A percentile compares a stretch with the other conserved stretches of the same genome.
Conservation (phyloP, 2,329 filamentous ascomycete genomes). For the Lasiodiplodia gonubiensis region DNA sequence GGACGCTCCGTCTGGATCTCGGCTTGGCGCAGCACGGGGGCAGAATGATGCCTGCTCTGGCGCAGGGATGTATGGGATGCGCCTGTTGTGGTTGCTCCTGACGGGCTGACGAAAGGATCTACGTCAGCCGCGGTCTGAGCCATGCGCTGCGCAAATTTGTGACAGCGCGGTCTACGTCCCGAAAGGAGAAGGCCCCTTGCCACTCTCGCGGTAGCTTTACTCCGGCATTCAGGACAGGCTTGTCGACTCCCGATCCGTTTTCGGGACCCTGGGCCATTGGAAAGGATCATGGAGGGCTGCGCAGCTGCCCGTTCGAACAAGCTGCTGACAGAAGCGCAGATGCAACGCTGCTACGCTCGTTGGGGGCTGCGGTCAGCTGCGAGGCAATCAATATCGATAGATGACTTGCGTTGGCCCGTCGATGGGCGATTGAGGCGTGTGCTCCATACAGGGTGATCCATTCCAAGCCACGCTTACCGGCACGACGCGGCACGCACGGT, state of each 20-base stretch:
- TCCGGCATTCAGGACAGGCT: conserved; percentile 24
- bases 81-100: conserved; percentile 23
- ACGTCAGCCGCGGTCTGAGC: conserved; percentile 28
- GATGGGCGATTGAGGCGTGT: conserved; percentile 4
- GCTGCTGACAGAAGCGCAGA: conserved; percentile 12
- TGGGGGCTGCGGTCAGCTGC: conserved; percentile 20
- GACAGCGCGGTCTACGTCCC: conserved; percentile 26
- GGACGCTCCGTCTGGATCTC: conserved; percentile 24
- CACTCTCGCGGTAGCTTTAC: conserved; percentile 16
- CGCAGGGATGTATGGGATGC: conserved; percentile 24
- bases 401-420: conserved; percentile 26
- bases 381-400: conserved; percentile 24
- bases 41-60: conserved; percentile 6
- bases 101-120: conserved; percentile 30
- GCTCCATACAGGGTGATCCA: conserved; percentile 28
- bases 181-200: conserved; percentile 24
- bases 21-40: conserved; percentile 12
- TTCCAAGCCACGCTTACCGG: conserved; percentile 27
- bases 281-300: not conserved
- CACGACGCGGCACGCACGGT: conserved; percentile 27
- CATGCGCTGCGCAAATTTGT: conserved; percentile 29
- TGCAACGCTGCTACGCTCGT: conserved; percentile 14
- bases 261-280: conserved; percentile 16
- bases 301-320: conserved; percentile 25
- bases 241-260: conserved; percentile 12